Conservation (phyloP, 805 yeast species). For the Zygosaccharomyces rouxii region DNA sequence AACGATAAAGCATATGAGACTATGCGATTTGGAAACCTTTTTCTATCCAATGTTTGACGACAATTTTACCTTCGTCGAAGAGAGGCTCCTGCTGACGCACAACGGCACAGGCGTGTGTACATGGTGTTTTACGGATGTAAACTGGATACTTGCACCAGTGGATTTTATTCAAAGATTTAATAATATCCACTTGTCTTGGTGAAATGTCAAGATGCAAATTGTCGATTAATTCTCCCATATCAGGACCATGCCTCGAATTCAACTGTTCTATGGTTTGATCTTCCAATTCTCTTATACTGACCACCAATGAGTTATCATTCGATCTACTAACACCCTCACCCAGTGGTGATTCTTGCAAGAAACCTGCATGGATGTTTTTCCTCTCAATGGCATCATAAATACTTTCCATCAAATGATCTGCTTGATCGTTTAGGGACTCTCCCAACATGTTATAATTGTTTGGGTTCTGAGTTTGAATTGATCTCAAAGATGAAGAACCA, state of each 20-base stretch:
- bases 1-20: background rate
- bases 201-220: conserved; percentile 17
- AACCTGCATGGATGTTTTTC: conserved; percentile 20
- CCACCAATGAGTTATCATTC: conserved; percentile 10
- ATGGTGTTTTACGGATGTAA: conserved; percentile 57
- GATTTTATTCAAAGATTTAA: conserved; percentile 52
- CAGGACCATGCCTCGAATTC: conserved; percentile 9
- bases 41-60: conserved; percentile 60
- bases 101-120: conserved; percentile 80
- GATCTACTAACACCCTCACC: conserved; percentile 1
- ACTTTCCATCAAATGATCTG: conserved; percentile 62
- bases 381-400: conserved; percentile 52
- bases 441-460: conserved; percentile 23
- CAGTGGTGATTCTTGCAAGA: conserved; percentile 15
- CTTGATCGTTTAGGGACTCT: conserved; percentile 50
- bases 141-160: conserved; percentile 71
- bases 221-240: conserved; percentile 11
- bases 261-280: conserved; percentile 13
- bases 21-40: conserved; percentile 34
- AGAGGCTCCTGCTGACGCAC: conserved; percentile 54
- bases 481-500: conserved; percentile 8
- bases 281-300: conserved; percentile 20
- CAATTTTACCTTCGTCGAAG: conserved; percentile 66
- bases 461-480: conserved; percentile 6
- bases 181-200: conserved; percentile 46